Base-by-base conservation (phyloP, 1,139 yeast genomes). In the Spathaspora jeffriesii region DNA sequence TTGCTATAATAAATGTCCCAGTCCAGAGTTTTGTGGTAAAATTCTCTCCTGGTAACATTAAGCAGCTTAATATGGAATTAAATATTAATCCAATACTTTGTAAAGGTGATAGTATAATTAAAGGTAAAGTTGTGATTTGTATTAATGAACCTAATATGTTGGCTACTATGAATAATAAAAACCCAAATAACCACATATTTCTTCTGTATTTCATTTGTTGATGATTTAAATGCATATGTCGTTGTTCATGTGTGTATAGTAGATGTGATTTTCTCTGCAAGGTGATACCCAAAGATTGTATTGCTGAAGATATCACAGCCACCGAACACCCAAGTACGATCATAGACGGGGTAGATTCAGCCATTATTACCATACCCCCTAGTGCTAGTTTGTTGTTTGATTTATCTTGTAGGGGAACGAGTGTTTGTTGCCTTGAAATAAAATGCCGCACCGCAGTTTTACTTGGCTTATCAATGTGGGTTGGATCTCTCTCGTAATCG, bases 61-160 rank as follows among this genome's bases (percentile, higher is more conserved):
- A 63, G 43, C 96, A 88, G 56, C 91, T 86, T 9, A 88, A 65
- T 1, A 74, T 54, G 4, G 95, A 82, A 64, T 91, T 91, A 72
- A 91, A 90, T 3, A 90, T 92, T 31, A 91, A 75, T 0, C 97
- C 96, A 14, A 86, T 83, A 28, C 96, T 91, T 63, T 91, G 97
- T 44, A 91, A 67, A 0, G 97, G 96, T 31, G 92, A 84, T 47
- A 90, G 65, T 2, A 91, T 78, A 43, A 90, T 86, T 51, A 91
- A 71, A 0, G 97, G 97, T 40, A 91, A 71, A 1, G 96, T 87
- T 2, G 95, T 81, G 39, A 91, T 84, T 64, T 91, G 97, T 31
- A 90, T 86, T 28, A 88, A 74, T 3, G 95, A 86, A 1, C 97
- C 97, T 44, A 90, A 70, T 1, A 91, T 70, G 56, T 90, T 91